These are phyloP conservation scores for Ceratocystiopsis sp. DNA, from an alignment of 2,329 filamentous ascomycete species.

Conservation along the genomic window DNA sequence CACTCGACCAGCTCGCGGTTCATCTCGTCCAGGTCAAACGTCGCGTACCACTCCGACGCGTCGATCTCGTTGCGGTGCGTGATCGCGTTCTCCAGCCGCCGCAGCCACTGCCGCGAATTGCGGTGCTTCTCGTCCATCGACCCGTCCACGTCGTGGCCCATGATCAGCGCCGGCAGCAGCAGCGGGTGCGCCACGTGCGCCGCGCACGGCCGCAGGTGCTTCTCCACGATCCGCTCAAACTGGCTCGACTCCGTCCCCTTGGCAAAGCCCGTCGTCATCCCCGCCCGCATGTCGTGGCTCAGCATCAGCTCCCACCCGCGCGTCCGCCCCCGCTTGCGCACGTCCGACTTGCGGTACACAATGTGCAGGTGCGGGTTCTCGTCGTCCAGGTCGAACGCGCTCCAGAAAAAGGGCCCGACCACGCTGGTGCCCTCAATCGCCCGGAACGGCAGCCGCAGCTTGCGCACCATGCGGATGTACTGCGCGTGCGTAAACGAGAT, in stretches of 20 bases:
- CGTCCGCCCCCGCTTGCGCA: conserved; percentile 45
- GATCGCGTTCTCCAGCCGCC: conserved; percentile 42
- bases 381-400: conserved; percentile 36
- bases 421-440: conserved; percentile 41
- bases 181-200: conserved; percentile 38
- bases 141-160: conserved; percentile 38
- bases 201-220: conserved; percentile 32
- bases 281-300: conserved; percentile 35
- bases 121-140: conserved; percentile 44
- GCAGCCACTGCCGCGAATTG: conserved; percentile 44
- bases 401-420: conserved; percentile 49
- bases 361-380: conserved; percentile 42
- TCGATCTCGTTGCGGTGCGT: conserved; percentile 43
- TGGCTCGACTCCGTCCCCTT: conserved; percentile 44
- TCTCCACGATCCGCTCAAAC: conserved; percentile 26
- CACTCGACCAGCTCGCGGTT: conserved; percentile 47
- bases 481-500: conserved; percentile 32
- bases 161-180: conserved; percentile 39
- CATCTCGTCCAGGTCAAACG: conserved; percentile 40
- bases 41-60: conserved; percentile 33
- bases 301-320: conserved; percentile 49
- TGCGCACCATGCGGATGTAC: conserved; percentile 39
- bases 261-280: conserved; percentile 41
- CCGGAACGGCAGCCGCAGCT: conserved; percentile 34
- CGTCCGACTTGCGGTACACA: conserved; percentile 48